Evolutionary conservation across 1,284 basidiomycete species (phyloP), one percentile per base, ranked within the genome.

Genomic region (Athelia sp.): DNA sequence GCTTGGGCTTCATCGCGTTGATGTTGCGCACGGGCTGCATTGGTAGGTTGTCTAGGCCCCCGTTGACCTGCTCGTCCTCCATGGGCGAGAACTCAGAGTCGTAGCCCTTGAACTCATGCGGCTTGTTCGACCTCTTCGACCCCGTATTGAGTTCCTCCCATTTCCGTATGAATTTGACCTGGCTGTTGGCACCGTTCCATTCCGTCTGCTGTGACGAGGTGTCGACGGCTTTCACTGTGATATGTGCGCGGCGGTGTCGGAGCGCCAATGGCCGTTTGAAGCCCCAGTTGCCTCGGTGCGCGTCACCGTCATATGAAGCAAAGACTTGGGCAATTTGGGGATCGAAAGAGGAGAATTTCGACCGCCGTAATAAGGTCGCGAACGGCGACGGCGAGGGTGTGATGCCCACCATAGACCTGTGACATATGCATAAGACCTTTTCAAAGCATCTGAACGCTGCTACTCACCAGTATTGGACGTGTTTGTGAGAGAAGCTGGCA

Each of bases 261-360:
- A 86, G 66, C 6, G 84, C 70, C 19, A 90, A 75, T 31, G 87
- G 82, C 0, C 89, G 80, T 66, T 91, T 91, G 52, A 90, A 69
- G 32, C 88, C 88, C 76, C 80, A 91, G 65, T 90, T 78, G 48
- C 88, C 88, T 29, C 88, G 78, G 58, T 81, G 73, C 2, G 82
- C 79, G 59, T 86, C 74, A 34, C 83, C 84, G 43, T 79, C 78
- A 46, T 79, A 76, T 0, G 87, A 70, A 21, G 80, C 76, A 65
- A 90, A 91, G 26, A 86, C 78, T 59, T 90, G 87, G 43, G 75
- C 74, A 54, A 91, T 88, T 42, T 65, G 60, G 0, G 84, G 84
- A 68, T 91, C 88, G 61, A 76, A 89, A 2, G 84, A 74, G 14
- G 87, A 80, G 65, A 91, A 91, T 56, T 83, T 84, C 43, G 88